Evolutionary conservation across 1,284 basidiomycete species (phyloP).

Genomic region (Paramarasmius palmivorus): DNA sequence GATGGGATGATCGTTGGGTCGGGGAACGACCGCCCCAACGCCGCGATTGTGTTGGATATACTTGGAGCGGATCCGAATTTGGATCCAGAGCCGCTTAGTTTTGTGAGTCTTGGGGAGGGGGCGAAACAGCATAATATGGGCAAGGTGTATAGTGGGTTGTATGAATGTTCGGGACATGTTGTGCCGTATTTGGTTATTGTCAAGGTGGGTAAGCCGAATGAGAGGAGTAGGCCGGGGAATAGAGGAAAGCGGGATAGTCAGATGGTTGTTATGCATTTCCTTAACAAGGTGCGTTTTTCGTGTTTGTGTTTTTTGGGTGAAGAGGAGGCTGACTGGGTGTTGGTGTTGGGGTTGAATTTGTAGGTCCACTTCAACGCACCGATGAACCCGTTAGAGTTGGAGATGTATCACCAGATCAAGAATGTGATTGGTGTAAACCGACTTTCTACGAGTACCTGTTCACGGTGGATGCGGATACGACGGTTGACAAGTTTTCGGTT

Average conservation of each 20-base stretch:
- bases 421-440: slow-evolving; percentile 99
- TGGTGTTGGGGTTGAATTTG: slow-evolving; percentile 8
- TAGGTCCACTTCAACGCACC: slow-evolving; percentile 96
- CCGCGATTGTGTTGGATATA: slow-evolving; percentile 96
- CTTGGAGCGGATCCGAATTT: slow-evolving; percentile 92
- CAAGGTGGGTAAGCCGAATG: slow-evolving; percentile 95
- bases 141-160: slow-evolving; percentile 96
- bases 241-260: slow-evolving; percentile 97
- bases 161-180: slow-evolving; percentile 93
- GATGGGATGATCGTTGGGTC: slow-evolving; percentile 99
- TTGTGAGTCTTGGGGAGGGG: slow-evolving; percentile 93
- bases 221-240: slow-evolving; percentile 92
- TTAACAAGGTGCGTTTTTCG: slow-evolving; percentile 78
- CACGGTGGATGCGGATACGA: slow-evolving; percentile 98
- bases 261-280: slow-evolving; percentile 94
- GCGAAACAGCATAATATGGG: slow-evolving; percentile 98
- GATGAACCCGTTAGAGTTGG: slow-evolving; percentile 96
- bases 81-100: slow-evolving; percentile 94
- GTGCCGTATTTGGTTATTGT: slow-evolving; percentile 97
- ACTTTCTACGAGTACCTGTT: slow-evolving; percentile 98
- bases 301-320: neutral
- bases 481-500: slow-evolving; percentile 81
- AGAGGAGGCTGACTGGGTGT: slow-evolving; percentile 8
- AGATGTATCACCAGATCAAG: slow-evolving; percentile 99
- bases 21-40: slow-evolving; percentile 89